Evolutionary conservation across 192 early-diverging fungal genomes (phyloP).

Genomic region (Lunasporangiospora selenospora): DNA sequence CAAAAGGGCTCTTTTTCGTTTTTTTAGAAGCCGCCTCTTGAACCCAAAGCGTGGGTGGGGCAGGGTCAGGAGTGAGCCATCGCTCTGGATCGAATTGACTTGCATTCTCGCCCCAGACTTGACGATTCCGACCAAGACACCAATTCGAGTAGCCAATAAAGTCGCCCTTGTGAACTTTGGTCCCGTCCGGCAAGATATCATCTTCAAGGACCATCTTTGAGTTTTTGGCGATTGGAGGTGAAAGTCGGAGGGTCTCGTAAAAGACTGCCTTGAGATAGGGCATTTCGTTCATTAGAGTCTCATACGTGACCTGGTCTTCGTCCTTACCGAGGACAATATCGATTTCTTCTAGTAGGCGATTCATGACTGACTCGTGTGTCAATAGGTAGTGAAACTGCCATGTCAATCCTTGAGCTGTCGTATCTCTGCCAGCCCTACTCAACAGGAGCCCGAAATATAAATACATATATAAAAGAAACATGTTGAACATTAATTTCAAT

Average conservation of each 20-base stretch:
- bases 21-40: too few species aligned
- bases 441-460: not conserved
- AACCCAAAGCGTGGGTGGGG: constrained; percentile 9
- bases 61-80: constrained; percentile 34
- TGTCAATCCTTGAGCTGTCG: constrained; percentile 53
- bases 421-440: constrained; percentile 51
- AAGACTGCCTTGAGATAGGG: not conserved
- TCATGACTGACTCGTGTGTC: constrained; percentile 25
- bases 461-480: too few species aligned
- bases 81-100: constrained; percentile 57
- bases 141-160: constrained; percentile 50
- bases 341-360: constrained; percentile 27
- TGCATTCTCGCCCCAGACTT: constrained; percentile 50
- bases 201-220: constrained; percentile 59
- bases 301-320: not conserved
- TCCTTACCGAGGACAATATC: not conserved
- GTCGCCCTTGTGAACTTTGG: constrained; percentile 53
- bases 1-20: not conserved
- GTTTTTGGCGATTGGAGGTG: constrained; percentile 67
- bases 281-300: not conserved
- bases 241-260: constrained; percentile 63
- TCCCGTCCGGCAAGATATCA: constrained; percentile 65
- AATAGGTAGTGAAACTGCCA: constrained; percentile 55
- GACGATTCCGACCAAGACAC: constrained; percentile 51
- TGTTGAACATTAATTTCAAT: too few species aligned